A percentile compares a stretch with the other conserved stretches of the same genome.
phyloP scores from a whole-genome alignment of 331 rosid species.

The Quercus tomentella region DNA sequence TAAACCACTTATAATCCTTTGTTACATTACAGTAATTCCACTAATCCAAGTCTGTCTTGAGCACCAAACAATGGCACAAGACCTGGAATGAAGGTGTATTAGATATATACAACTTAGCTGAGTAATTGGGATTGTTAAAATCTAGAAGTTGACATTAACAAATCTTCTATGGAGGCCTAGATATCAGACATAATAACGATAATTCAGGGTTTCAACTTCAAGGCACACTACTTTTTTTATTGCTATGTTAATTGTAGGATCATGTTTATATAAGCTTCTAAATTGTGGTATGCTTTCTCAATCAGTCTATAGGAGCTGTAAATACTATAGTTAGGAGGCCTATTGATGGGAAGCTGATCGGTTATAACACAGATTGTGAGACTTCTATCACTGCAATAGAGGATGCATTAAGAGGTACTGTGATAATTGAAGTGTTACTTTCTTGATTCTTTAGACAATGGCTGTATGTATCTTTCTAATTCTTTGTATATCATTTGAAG shows the following conservation, averaged over 20 bases:
- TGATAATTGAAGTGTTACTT: not conserved
- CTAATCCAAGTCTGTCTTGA: not conserved
- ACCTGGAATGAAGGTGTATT: not conserved
- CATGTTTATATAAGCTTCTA: not conserved
- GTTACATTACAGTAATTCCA: not conserved
- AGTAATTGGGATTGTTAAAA: not conserved
- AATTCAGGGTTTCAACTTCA: not conserved
- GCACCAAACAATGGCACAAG: not conserved
- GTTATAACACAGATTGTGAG: slow-evolving; percentile 48
- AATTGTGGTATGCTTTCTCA: not conserved
- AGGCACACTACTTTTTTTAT: not conserved
- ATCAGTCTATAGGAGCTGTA: slow-evolving; percentile 35
- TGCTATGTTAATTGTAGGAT: not conserved
- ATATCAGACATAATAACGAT: not conserved
- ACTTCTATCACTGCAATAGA: slow-evolving; percentile 44
- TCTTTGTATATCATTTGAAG: not conserved
- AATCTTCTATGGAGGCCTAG: not conserved
- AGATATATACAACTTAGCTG: not conserved
- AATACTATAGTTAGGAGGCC: slow-evolving; percentile 46
- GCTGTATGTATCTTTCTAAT: not conserved
- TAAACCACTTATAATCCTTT: not conserved
- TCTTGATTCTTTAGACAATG: not conserved
- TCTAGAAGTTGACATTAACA: not conserved
- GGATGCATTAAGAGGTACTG: slow-evolving; percentile 39
- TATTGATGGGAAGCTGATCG: slow-evolving; percentile 39